phyloP scores from a whole-genome alignment of 2,329 filamentous ascomycete genomes.

The Passalora sequoiae region DNA sequence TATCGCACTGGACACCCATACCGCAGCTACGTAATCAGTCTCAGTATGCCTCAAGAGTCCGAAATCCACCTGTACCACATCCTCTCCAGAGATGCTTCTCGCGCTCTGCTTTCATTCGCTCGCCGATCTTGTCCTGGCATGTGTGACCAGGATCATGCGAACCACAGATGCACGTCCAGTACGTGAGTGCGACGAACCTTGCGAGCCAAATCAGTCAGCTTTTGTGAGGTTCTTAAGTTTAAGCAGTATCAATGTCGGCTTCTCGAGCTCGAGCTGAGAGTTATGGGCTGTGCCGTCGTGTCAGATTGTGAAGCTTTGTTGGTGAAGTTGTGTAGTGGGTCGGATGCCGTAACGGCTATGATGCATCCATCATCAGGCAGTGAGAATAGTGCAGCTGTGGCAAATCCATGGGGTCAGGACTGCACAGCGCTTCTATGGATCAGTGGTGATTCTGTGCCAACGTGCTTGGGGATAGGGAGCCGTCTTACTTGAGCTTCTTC shows the following conservation, averaged over 20 bases:
- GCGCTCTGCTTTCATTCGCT: background rate
- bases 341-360: too few relatives aligned
- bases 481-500: constrained; percentile 32
- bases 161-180: constrained; percentile 29
- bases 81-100: background rate
- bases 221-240: background rate
- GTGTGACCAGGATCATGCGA: constrained; percentile 16
- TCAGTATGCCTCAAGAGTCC: background rate
- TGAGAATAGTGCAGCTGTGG: background rate
- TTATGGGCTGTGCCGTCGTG: background rate
- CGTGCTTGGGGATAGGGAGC: background rate
- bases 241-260: too few relatives aligned
- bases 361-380: too few relatives aligned
- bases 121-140: constrained; percentile 14
- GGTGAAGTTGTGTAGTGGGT: background rate
- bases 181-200: background rate
- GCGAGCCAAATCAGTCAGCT: background rate
- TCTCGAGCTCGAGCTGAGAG: too few relatives aligned
- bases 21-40: too few relatives aligned
- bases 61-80: background rate
- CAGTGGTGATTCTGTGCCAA: constrained; percentile 2
- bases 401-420: background rate
- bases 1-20: too few relatives aligned
- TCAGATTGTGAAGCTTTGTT: background rate
- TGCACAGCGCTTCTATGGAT: constrained; percentile 2